Evolutionary conservation across 2,329 filamentous ascomycete genomes (phyloP).

Genomic region (Trichoderma sp.): DNA sequence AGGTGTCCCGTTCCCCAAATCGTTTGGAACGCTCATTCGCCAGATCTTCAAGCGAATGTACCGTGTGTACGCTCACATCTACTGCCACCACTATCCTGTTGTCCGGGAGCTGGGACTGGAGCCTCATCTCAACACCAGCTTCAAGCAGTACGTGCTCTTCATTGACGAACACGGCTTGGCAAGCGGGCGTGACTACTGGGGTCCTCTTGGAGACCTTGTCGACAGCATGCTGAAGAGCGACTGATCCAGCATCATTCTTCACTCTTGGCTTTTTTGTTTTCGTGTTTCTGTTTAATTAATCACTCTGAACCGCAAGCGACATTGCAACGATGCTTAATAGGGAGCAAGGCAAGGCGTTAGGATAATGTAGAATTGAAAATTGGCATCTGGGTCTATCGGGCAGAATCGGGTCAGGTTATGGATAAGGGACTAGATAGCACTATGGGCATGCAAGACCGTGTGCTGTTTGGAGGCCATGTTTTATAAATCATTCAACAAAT

Average conservation of each 20-base stretch:
- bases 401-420: constrained; percentile 18
- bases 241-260: constrained; percentile 46
- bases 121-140: constrained; percentile 96
- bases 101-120: constrained; percentile 93
- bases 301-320: constrained; percentile 5
- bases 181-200: constrained; percentile 96
- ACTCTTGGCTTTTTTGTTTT: not conserved
- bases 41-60: constrained; percentile 99
- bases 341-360: constrained; percentile 34
- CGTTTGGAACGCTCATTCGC: constrained; percentile 83
- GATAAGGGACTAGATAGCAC: not conserved
- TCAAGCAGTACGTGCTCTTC: constrained; percentile 99
- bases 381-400: constrained; percentile 16
- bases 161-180: constrained; percentile 94
- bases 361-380: constrained; percentile 24
- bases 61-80: constrained; percentile 97
- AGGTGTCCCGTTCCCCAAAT: constrained; percentile 93
- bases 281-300: not conserved
- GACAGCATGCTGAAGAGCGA: constrained; percentile 98
- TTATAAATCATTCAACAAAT: constrained; percentile 14
- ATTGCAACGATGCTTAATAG: constrained; percentile 24
- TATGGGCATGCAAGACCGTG: constrained; percentile 2
- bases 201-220: constrained; percentile 89
- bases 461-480: constrained; percentile 1
- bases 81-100: constrained; percentile 99